Evolutionary conservation across 495 filamentous ascomycete species (phyloP).

Genomic region (Amniculicola lignicola): DNA sequence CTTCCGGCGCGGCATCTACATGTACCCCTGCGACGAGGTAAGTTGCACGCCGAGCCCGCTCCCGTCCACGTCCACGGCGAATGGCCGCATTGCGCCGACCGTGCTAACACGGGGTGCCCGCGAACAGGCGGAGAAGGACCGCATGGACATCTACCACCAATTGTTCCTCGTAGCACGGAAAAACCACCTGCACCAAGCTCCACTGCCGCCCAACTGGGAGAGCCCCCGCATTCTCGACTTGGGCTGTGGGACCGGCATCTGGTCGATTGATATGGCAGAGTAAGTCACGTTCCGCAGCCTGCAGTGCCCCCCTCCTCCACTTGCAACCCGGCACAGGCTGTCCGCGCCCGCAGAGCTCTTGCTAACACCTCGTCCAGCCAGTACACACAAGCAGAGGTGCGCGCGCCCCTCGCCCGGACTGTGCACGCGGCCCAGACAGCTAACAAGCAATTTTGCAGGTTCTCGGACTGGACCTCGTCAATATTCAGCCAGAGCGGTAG

Average conservation of each 20-base stretch:
- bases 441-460: conserved; percentile 46
- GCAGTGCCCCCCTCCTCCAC: conserved; percentile 5
- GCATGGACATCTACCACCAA: conserved; percentile 46
- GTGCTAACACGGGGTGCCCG: conserved; percentile 23
- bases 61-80: neutral
- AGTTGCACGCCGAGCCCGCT: neutral
- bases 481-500: conserved; percentile 74
- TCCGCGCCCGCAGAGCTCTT: neutral
- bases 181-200: conserved; percentile 54
- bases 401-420: conserved; percentile 6
- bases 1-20: conserved; percentile 56
- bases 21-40: conserved; percentile 64
- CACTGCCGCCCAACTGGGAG: conserved; percentile 44
- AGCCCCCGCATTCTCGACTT: conserved; percentile 62
- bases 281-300: conserved; percentile 45
- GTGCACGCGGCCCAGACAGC: conserved; percentile 4
- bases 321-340: neutral
- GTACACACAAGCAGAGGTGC: conserved; percentile 55
- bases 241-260: conserved; percentile 87
- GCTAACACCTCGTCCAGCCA: conserved; percentile 44
- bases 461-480: conserved; percentile 70
- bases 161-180: conserved; percentile 57
- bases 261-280: conserved; percentile 85
- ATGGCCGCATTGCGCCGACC: neutral
- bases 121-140: conserved; percentile 43